Evolutionary conservation across 1,284 basidiomycete genomes (phyloP), one percentile per base, ranked within the genome.

Genomic region (Ceratobasidium theobromae): DNA sequence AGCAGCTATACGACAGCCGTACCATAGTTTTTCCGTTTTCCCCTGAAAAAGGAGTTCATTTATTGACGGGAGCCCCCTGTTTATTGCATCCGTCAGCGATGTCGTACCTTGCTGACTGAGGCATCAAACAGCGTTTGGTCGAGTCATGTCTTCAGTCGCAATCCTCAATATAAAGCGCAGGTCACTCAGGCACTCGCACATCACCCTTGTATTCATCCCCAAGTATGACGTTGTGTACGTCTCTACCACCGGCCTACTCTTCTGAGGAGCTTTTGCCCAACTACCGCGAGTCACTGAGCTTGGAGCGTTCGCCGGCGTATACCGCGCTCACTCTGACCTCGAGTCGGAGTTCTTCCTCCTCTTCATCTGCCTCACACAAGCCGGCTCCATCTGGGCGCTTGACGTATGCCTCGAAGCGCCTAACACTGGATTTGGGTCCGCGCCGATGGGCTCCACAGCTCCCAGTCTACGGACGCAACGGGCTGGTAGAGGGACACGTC

Each of bases 101-200:
- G 16, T 6, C 30, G 55, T 58, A 40, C 55, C 55, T 58, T 58
- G 55, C 55, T 58, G 55, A 58, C 55, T 58, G 55, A 58, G 55
- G 55, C 4, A 58, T 58, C 55, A 58, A 45, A 45, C 30, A 58
- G 48, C 55, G 55, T 58, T 58, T 58, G n/a, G 32, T 58, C 55
- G 55, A 58, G 55, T 58, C 55, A 58, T 35, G 18, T 30, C 55
- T 33, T n/a, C 55, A 32, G 55, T 27, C 23, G 21, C 27, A 58
- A 58, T 48, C 27, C 28, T 30, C 45, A 21, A 3, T 11, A 12
- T 55, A 18, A 27, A 23, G n/a, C 3, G 11, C 48, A 25, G 9
- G 8, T 30, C 12, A 18, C 6, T 14, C 18, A 27, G 9, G 8
- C 55, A 11, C 43, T 14, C 43, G 35, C 16, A 9, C 27, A 23